Conservation (phyloP, 768 basidiomycete genomes). For the Mycena kentingensis region DNA sequence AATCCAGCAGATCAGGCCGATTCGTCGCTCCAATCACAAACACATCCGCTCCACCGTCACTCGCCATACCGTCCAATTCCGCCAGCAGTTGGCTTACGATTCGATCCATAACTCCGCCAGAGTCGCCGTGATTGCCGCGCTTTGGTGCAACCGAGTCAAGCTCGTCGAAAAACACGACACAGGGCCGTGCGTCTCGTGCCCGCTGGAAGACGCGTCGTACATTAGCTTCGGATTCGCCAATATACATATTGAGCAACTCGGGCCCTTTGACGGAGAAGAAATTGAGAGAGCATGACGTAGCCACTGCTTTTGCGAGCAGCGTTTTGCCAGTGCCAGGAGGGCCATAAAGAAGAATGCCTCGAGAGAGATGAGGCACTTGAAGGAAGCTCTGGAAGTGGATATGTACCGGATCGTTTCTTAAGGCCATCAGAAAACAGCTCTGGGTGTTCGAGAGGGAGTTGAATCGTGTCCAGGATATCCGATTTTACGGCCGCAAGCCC, state of each 20-base stretch:
- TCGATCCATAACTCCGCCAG: constrained; percentile 96
- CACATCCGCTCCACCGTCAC: constrained; percentile 64
- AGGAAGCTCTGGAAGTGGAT: neutral
- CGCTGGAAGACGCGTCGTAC: constrained; percentile 90
- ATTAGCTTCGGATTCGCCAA: constrained; percentile 97
- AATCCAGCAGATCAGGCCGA: constrained; percentile 87
- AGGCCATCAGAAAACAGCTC: constrained; percentile 88
- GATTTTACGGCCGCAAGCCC: constrained; percentile 84
- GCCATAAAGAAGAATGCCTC: constrained; percentile 90
- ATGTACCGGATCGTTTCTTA: constrained; percentile 89
- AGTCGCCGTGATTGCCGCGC: constrained; percentile 92
- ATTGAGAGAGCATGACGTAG: constrained; percentile 91
- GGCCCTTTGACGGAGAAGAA: constrained; percentile 98
- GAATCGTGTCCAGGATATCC: constrained; percentile 95
- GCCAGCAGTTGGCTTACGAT: constrained; percentile 94
- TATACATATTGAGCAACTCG: constrained; percentile 96
- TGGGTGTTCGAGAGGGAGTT: constrained; percentile 86
- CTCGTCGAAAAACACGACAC: constrained; percentile 97
- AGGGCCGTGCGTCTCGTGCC: constrained; percentile 89
- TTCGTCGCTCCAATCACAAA: constrained; percentile 98
- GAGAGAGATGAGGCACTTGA: no score
- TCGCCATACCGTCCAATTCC: constrained; percentile 88
- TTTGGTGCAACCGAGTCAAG: constrained; percentile 94
- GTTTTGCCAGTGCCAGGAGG: constrained; percentile 98
- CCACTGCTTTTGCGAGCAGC: constrained; percentile 92